Conservation (phyloP, 352 stramenopile genomes). For the Elongisporangium prolatum region DNA sequence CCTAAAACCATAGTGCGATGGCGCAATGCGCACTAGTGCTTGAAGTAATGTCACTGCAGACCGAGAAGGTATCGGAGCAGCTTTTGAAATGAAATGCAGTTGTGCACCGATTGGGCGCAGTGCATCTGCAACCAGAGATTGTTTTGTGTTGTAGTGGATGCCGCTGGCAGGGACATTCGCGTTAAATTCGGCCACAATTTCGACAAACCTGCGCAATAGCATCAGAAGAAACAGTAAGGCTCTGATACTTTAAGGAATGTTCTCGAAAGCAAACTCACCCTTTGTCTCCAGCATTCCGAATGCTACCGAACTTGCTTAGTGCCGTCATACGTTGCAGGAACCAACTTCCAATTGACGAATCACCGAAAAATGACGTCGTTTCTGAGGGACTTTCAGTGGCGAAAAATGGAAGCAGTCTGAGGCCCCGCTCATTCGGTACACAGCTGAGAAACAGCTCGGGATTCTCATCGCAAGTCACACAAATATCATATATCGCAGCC, state of each 20-base stretch:
- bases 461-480: slow-evolving; percentile 70
- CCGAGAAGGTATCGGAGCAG: slow-evolving; percentile 53
- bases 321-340: slow-evolving; percentile 77
- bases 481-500: slow-evolving; percentile 75
- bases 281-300: slow-evolving; percentile 49
- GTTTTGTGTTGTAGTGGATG: slow-evolving; percentile 81
- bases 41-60: slow-evolving; percentile 76
- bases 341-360: slow-evolving; percentile 70
- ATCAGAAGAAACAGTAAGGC: neutral
- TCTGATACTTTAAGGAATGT: neutral
- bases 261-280: slow-evolving; percentile 28
- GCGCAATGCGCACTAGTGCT: slow-evolving; percentile 80
- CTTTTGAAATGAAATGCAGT: slow-evolving; percentile 71
- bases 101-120: slow-evolving; percentile 78
- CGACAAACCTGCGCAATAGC: slow-evolving; percentile 48
- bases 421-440: slow-evolving; percentile 58
- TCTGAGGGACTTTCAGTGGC: slow-evolving; percentile 61
- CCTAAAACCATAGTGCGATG: slow-evolving; percentile 83
- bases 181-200: slow-evolving; percentile 88
- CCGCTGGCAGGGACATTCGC: slow-evolving; percentile 85
- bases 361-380: slow-evolving; percentile 76
- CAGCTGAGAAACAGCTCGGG: slow-evolving; percentile 68
- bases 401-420: slow-evolving; percentile 68
- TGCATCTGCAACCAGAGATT: slow-evolving; percentile 66
- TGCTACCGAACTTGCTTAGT: slow-evolving; percentile 55